Evolutionary conservation across 768 basidiomycete genomes (phyloP), one percentile per base, ranked within the genome.

Genomic region (Pulveroboletus sp.): DNA sequence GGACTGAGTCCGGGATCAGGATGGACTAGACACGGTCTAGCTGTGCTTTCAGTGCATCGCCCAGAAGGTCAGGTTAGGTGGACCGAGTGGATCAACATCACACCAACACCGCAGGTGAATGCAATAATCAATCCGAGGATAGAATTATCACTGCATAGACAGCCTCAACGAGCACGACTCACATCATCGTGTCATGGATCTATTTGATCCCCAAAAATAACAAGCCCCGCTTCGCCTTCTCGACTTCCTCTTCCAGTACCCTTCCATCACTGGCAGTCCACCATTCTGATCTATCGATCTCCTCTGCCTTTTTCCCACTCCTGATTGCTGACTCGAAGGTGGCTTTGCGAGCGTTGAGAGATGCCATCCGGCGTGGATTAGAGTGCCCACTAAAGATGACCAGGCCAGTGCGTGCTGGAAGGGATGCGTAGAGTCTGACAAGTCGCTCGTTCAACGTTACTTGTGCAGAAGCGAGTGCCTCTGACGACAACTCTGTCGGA

Each of bases 321-420:
- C 77, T 74, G 45, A 86, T 67, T 14, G 79, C 80, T 21, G 60
- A 72, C 59, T 97, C 93, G 58, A 93, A 95, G 28, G 78, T 75
- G 4, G 66, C 69, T 68, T 91, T 87, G 43, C 84, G 76, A 6
- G 78, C 79, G 56, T 83, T 84, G 18, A 98, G 71, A 24, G 75
- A 65, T 3, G 86, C 73, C 90, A 95, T 93, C 7, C 67, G 72
- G 0, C 90, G 80, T 0, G 94, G 93, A 65, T 96, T 90, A 0
- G 84, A 83, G 61, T 97, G 92, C 1, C 94, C 93, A 0, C 87
- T 89, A 62, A 96, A 83, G 35, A 98, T 73, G 46, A 97, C 69
- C 18, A 97, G 66, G 0, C 92, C 93, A 0, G 93, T 91, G 18
- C 84, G 81, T 3, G 84, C 65, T 0, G 93, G 93, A 0, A 98